A percentile compares a stretch with the other conserved stretches of the same genome.
These are phyloP conservation scores for Cercophora newfieldiana DNA, from an alignment of 495 filamentous ascomycete genomes.

Conservation along the genomic window DNA sequence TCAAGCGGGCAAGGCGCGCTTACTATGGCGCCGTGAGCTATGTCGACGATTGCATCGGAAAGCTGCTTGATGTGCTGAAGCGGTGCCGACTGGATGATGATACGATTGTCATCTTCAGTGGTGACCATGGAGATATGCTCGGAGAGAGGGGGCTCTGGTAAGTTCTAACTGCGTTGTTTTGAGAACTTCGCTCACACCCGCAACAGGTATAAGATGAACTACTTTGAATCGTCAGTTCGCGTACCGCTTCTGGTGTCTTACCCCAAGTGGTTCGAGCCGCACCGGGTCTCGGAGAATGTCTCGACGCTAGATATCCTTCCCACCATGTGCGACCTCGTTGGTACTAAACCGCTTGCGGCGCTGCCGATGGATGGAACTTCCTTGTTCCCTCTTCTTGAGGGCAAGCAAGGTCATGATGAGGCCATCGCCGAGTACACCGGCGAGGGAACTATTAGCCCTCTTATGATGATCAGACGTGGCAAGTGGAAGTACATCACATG, in stretches of 20 bases:
- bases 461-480: conserved; percentile 88
- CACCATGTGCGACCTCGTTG: conserved; percentile 78
- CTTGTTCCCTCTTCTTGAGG: conserved; percentile 68
- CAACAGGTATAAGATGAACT: conserved; percentile 82
- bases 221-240: conserved; percentile 79
- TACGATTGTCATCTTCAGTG: conserved; percentile 83
- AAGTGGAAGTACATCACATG: conserved; percentile 83
- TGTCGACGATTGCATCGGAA: conserved; percentile 83
- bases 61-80: conserved; percentile 69
- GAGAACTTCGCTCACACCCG: conserved; percentile 1
- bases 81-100: conserved; percentile 73
- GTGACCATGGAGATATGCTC: conserved; percentile 92
- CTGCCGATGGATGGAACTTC: conserved; percentile 78
- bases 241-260: conserved; percentile 79
- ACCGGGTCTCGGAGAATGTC: conserved; percentile 70
- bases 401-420: conserved; percentile 60
- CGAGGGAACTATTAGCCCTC: conserved; percentile 78
- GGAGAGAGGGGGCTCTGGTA: conserved; percentile 82
- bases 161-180: conserved; percentile 3
- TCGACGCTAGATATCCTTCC: conserved; percentile 84
- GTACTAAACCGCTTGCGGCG: conserved; percentile 57
- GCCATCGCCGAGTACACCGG: conserved; percentile 88
- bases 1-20: conserved; percentile 74
- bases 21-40: conserved; percentile 90
- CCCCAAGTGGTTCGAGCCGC: conserved; percentile 66